Base-by-base conservation (phyloP, 495 filamentous ascomycete species). In the Aspergillus mulundensis region DNA sequence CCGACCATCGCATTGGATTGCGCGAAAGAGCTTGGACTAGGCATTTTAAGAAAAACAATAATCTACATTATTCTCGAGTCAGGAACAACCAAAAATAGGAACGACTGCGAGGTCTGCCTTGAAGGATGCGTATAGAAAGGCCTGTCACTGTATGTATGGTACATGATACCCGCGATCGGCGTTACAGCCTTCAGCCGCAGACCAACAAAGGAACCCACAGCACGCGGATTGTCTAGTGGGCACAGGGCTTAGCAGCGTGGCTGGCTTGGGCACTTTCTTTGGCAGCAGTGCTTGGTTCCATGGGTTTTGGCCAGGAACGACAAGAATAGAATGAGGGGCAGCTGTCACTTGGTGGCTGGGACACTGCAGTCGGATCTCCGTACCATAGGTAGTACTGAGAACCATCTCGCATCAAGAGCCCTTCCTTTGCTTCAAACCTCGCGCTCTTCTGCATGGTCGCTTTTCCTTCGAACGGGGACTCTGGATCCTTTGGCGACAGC, bases 1-100 rank as follows among this genome's bases (percentile, higher is more conserved):
- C 67, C 73, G 70, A 47, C 87, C 87, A 20, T 86, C 85, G 50
- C 79, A 84, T 50, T 98, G 94, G 94, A 72, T 96, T 41, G 93
- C 89, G 36, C 83, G 87, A 57, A 96, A 94, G 72, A 73, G 50
- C 25, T 6, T 32, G 36, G 23, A 3, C 10, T 3, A 14, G 7
- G 19, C 10, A 14, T 3, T 19, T 10, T 25, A 38, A 18, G 21
- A 23, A 12, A 38, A 50, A 21, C 24, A 50, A 49, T 10, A 39
- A 15, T 34, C 19, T 19, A 8, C 8, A 8, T 2, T 6, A 36
- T 2, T 36, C 32, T 15, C 7, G 32, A 36, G 32, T 36, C 11
- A 7, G 32, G 8, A 36, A 36, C 32, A 42, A n/a, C 18, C 28
- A 50, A 50, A 30, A 50, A 56, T 30, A n/a, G 30, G n/a, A 46